Evolutionary conservation across 768 basidiomycete species (phyloP).

Genomic region (Porpolomopsis calyptriformis): DNA sequence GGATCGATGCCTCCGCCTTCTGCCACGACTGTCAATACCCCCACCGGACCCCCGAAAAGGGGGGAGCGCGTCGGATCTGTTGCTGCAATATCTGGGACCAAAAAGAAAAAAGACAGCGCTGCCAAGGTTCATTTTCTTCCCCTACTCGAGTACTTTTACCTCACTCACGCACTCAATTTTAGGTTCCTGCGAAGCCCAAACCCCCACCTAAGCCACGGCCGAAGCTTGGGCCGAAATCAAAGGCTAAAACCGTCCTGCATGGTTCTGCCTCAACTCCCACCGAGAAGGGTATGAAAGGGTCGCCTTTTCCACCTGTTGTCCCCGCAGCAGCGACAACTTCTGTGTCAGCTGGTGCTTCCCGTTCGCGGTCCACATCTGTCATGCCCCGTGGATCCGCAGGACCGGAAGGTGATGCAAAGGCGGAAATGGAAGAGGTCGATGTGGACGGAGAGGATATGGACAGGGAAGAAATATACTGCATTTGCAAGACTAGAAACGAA

Average conservation of each 20-base stretch:
- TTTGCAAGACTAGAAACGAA: slow-evolving; percentile 82
- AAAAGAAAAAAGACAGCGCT: slow-evolving; percentile 33
- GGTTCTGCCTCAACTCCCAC: slow-evolving; percentile 11
- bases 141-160: slow-evolving; percentile 5
- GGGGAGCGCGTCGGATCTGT: slow-evolving; percentile 16
- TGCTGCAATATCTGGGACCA: slow-evolving; percentile 12
- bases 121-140: slow-evolving; percentile 25
- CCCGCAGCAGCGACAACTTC: slow-evolving; percentile 25
- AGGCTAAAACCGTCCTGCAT: slow-evolving; percentile 16
- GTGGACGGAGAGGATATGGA: slow-evolving; percentile 35
- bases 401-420: slow-evolving; percentile 26
- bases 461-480: slow-evolving; percentile 66
- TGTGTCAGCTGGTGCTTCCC: slow-evolving; percentile 26
- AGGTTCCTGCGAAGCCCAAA: slow-evolving; percentile 18
- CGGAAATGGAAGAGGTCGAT: slow-evolving; percentile 32
- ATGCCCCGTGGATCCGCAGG: slow-evolving; percentile 43
- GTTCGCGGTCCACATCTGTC: slow-evolving; percentile 63
- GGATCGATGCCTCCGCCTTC: slow-evolving; percentile 53
- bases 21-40: slow-evolving; percentile 11
- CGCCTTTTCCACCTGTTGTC: slow-evolving; percentile 10
- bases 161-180: slow-evolving; percentile 9
- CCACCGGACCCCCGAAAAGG: slow-evolving; percentile 9
- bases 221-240: slow-evolving; percentile 25
- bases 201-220: slow-evolving; percentile 19
- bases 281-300: slow-evolving; percentile 11